A percentile compares a stretch with the other conserved stretches of the same genome.
Conservation (phyloP, 768 basidiomycete genomes). For the Flagelloscypha sp. region DNA sequence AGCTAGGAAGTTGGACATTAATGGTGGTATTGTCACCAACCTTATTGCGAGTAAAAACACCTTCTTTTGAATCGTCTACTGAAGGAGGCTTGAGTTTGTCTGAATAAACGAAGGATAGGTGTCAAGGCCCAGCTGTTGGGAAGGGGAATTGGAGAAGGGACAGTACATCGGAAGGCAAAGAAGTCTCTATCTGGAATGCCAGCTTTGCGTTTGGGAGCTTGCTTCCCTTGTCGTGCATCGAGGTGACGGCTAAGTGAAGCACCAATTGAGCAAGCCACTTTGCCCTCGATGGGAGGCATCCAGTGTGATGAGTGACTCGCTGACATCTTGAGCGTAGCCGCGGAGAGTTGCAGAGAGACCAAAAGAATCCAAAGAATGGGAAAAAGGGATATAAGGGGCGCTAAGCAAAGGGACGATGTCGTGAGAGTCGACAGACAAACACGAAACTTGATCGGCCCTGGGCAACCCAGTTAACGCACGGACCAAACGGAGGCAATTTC, state of each 20-base stretch:
- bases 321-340: no score
- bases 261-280: constrained; percentile 56
- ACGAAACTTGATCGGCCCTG: no score
- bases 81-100: constrained; percentile 74
- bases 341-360: no score
- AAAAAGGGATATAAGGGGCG: no score
- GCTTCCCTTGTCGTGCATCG: constrained; percentile 54
- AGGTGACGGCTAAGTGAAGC: constrained; percentile 55
- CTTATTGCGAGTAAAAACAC: constrained; percentile 54
- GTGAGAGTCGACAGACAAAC: no score
- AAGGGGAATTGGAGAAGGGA: constrained; percentile 2
- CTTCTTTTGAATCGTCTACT: constrained; percentile 57
- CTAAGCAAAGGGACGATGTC: no score
- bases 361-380: no score
- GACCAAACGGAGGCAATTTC: no score
- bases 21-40: constrained; percentile 45
- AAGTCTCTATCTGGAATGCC: constrained; percentile 59
- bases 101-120: constrained; percentile 18
- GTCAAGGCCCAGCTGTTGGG: constrained; percentile 1
- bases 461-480: no score
- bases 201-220: constrained; percentile 30
- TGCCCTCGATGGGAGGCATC: constrained; percentile 52
- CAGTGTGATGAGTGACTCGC: constrained; percentile 37
- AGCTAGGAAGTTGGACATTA: constrained; percentile 56
- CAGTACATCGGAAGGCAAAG: constrained; percentile 68